A percentile compares a stretch with the other conserved stretches of the same genome.
Evolutionary conservation across 2,329 filamentous ascomycete genomes (phyloP).

Genomic region (Arthroderma sp.): DNA sequence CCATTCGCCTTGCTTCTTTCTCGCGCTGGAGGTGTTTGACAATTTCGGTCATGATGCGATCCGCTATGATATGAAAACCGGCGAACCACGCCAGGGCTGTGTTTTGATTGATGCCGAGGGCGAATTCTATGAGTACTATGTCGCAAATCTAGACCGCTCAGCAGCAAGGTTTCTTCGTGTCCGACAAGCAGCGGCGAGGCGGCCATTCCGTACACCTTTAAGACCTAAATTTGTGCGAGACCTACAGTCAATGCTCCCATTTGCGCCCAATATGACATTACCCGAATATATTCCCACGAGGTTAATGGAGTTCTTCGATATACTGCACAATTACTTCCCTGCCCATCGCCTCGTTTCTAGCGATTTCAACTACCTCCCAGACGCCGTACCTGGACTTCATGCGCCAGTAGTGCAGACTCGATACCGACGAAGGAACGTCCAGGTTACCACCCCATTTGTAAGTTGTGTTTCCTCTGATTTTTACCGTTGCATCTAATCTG

Average conservation of each 20-base stretch:
- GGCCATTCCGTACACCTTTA: constrained; percentile 30
- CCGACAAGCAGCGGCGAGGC: constrained; percentile 55
- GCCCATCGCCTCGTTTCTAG: constrained; percentile 76
- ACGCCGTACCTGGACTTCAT: constrained; percentile 72
- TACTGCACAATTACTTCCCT: constrained; percentile 77
- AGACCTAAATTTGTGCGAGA: constrained; percentile 43
- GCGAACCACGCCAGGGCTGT: constrained; percentile 71
- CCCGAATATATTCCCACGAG: constrained; percentile 92
- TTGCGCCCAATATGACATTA: constrained; percentile 60
- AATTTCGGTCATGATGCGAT: constrained; percentile 94
- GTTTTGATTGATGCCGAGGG: constrained; percentile 74
- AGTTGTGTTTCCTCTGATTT: constrained; percentile 21
- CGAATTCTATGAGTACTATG: constrained; percentile 93
- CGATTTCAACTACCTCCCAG: constrained; percentile 78
- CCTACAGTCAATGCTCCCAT: constrained; percentile 52
- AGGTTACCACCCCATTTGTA: constrained; percentile 81
- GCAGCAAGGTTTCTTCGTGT: constrained; percentile 71
- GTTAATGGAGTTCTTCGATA: constrained; percentile 93
- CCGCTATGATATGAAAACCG: constrained; percentile 73
- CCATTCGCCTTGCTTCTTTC: constrained; percentile 90
- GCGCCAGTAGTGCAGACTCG: constrained; percentile 93
- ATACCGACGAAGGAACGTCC: constrained; percentile 73
- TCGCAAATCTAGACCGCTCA: constrained; percentile 63
- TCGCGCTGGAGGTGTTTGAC: constrained; percentile 96
- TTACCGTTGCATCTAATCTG: background rate